These are phyloP conservation scores for Clathrospora elynae DNA, from an alignment of 2,329 filamentous ascomycete species.

Conservation along the genomic window DNA sequence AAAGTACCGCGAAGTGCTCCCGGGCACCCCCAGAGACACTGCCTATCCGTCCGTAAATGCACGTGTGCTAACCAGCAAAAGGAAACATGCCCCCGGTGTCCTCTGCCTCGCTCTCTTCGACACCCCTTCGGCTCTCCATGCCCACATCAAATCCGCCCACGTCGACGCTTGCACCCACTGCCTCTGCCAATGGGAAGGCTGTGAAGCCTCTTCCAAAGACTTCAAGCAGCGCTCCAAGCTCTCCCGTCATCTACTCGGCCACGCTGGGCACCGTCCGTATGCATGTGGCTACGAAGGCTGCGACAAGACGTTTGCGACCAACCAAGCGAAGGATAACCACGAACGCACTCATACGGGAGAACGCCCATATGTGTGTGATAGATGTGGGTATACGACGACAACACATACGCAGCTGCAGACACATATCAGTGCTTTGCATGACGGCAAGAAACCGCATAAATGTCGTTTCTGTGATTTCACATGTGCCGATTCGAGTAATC, in stretches of 20 bases:
- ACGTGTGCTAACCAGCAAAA: conserved; percentile 5
- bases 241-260: conserved; percentile 45
- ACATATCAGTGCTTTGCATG: conserved; percentile 46
- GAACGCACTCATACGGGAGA: conserved; percentile 47
- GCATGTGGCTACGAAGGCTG: conserved; percentile 44
- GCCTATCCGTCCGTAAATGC: not conserved
- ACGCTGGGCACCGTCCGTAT: conserved; percentile 47
- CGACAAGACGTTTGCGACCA: conserved; percentile 48
- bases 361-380: conserved; percentile 45
- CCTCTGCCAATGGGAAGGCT: conserved; percentile 46
- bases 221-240: conserved; percentile 50
- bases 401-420: conserved; percentile 49
- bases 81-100: conserved; percentile 33
- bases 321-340: conserved; percentile 50
- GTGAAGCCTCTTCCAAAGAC: conserved; percentile 42
- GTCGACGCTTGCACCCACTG: conserved; percentile 44
- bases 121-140: conserved; percentile 38
- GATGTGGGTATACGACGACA: conserved; percentile 46
- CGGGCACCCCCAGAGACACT: not conserved
- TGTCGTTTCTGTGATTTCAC: conserved; percentile 48
- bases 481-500: conserved; percentile 45
- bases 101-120: conserved; percentile 40
- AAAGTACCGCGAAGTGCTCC: not conserved
- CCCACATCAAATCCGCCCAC: conserved; percentile 44
- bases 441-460: conserved; percentile 46